Percentiles rank a stretch among this genome's conserved stretches.
These are phyloP conservation scores for Ensete ventricosum DNA, from an alignment of 176 grass and related monocot species.

Conservation along the genomic window DNA sequence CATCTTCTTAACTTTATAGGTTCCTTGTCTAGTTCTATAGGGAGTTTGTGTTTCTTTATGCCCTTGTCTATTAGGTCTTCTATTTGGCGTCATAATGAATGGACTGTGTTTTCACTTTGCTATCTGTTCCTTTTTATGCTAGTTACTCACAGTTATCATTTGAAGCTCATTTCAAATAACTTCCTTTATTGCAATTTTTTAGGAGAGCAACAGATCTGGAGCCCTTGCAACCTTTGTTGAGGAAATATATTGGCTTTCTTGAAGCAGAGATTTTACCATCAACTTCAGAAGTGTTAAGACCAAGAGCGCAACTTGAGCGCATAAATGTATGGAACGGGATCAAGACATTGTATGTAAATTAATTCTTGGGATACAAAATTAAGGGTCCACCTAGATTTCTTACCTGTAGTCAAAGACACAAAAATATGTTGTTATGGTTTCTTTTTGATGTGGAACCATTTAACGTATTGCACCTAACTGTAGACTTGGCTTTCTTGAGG, in stretches of 20 bases:
- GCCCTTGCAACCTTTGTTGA: constrained; percentile 73
- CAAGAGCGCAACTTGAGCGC: constrained; percentile 78
- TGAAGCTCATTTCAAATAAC: not conserved
- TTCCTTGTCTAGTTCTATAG: too few relatives aligned
- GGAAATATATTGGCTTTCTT: constrained; percentile 72
- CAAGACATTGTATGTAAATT: constrained; percentile 97
- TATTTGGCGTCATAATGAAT: not conserved
- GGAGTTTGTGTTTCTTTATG: not conserved
- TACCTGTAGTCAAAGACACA: constrained; percentile 9
- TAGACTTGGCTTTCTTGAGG: constrained; percentile 96
- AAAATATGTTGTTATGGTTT: not conserved
- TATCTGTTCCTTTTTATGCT: not conserved
- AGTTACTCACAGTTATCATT: not conserved
- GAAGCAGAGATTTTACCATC: constrained; percentile 67
- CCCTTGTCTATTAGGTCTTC: not conserved
- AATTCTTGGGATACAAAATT: constrained; percentile 15
- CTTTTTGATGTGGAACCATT: constrained; percentile 16
- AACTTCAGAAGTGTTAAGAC: constrained; percentile 43
- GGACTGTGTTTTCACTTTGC: not conserved
- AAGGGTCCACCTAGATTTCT: constrained; percentile 4
- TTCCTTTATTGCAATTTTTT: constrained; percentile 20
- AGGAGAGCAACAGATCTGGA: constrained; percentile 77
- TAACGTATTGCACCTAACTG: constrained; percentile 17
- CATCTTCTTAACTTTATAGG: too few relatives aligned
- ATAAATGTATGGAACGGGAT: constrained; percentile 91